phyloP scores from a whole-genome alignment of 768 basidiomycete species.

The Podaxis pistillaris region DNA sequence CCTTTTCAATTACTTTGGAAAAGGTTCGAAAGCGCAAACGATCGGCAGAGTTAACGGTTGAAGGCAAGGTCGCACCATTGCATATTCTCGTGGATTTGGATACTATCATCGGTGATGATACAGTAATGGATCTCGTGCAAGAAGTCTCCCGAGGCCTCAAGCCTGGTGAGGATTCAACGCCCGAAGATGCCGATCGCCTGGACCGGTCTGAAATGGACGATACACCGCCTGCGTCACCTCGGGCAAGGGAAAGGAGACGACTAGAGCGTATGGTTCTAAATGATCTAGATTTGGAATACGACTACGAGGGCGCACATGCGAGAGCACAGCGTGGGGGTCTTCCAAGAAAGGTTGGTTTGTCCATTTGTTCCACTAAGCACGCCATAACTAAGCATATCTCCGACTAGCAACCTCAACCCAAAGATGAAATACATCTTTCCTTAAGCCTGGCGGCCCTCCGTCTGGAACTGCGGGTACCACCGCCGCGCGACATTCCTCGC shows the following conservation, averaged over 20 bases:
- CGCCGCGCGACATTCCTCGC: conserved; percentile 48
- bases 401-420: not conserved
- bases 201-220: conserved; percentile 18
- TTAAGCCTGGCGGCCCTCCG: conserved; percentile 59
- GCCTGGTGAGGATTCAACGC: not conserved
- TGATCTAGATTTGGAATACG: conserved; percentile 54
- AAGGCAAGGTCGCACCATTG: conserved; percentile 55
- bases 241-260: conserved; percentile 33
- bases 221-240: conserved; percentile 39
- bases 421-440: conserved; percentile 9
- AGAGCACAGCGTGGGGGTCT: not conserved
- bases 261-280: conserved; percentile 54
- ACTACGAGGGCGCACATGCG: conserved; percentile 32
- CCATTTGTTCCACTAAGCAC: not conserved
- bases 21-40: not conserved
- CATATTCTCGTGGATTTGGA: conserved; percentile 78
- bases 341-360: not conserved
- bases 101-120: conserved; percentile 35
- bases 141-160: conserved; percentile 22
- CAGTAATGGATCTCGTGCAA: conserved; percentile 48
- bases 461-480: conserved; percentile 63
- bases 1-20: not conserved
- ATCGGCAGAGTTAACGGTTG: conserved; percentile 21
- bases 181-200: not conserved
- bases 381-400: not conserved